These are phyloP conservation scores for Aureobasidium musti DNA, from an alignment of 2,329 filamentous ascomycete species.

Conservation along the genomic window DNA sequence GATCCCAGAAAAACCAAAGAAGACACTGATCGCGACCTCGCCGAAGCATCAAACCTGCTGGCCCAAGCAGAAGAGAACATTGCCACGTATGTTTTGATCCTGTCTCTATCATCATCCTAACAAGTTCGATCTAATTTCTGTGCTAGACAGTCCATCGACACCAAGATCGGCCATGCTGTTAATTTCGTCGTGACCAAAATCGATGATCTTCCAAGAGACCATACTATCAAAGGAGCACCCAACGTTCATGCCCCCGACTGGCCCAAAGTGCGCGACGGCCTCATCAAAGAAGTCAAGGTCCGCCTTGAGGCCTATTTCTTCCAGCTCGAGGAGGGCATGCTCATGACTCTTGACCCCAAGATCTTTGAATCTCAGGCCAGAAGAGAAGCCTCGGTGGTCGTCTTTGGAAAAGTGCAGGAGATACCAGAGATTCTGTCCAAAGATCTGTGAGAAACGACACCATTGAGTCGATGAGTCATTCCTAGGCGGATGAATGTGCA, in stretches of 20 bases:
- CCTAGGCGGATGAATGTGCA: too few species aligned
- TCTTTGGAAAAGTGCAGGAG: background rate
- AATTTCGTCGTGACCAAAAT: background rate
- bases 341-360: background rate
- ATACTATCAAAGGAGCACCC: background rate
- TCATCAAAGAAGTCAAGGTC: background rate
- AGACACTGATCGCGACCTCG: background rate
- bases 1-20: background rate
- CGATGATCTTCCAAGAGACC: background rate
- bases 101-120: background rate
- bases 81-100: background rate
- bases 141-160: background rate
- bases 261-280: background rate
- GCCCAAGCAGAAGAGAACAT: background rate
- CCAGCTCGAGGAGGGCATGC: background rate
- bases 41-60: background rate
- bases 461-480: too few species aligned
- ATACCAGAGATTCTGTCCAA: background rate
- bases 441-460: background rate
- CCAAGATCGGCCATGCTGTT: background rate
- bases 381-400: background rate
- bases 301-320: background rate
- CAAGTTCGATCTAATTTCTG: background rate
- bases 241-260: background rate
- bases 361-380: background rate